Evolutionary conservation across 805 yeast genomes (phyloP).

Genomic region (Starmerella roubikii): DNA sequence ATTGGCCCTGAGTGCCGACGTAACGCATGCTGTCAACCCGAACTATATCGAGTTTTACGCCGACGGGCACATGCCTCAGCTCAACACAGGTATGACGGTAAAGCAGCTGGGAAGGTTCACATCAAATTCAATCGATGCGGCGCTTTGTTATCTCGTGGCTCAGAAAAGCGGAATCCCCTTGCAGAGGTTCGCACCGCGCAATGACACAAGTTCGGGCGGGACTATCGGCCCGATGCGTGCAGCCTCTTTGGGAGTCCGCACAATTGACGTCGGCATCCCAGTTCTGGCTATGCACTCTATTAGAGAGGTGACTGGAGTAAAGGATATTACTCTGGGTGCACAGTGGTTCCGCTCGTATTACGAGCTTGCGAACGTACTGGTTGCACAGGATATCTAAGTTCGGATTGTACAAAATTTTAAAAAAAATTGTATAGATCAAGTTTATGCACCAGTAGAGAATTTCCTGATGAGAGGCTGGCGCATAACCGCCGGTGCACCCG

Average conservation of each 20-base stretch:
- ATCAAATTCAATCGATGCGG: conserved; percentile 86
- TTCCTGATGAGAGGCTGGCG: too few species aligned
- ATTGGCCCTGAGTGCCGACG: conserved; percentile 81
- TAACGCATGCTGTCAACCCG: conserved; percentile 96
- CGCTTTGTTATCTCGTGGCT: conserved; percentile 61
- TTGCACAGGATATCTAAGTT: conserved; percentile 5
- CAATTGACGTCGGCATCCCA: conserved; percentile 83
- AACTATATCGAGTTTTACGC: conserved; percentile 71
- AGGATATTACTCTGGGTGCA: conserved; percentile 53
- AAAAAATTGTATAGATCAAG: too few species aligned
- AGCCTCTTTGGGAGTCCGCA: conserved; percentile 72
- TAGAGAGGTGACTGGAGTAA: conserved; percentile 78
- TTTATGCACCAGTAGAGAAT: too few species aligned
- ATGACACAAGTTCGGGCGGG: conserved; percentile 90
- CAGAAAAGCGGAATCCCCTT: conserved; percentile 55
- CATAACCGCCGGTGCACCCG: conserved; percentile 10
- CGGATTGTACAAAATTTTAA: too few species aligned
- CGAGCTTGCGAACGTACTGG: conserved; percentile 10
- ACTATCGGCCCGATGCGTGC: conserved; percentile 93
- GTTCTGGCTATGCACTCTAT: conserved; percentile 88
- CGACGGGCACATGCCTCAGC: conserved; percentile 57
- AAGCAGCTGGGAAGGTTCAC: conserved; percentile 94
- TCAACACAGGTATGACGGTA: conserved; percentile 85
- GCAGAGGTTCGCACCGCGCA: conserved; percentile 80
- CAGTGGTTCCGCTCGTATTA: conserved; percentile 49